A percentile compares a stretch with the other conserved stretches of the same genome.
phyloP scores from a whole-genome alignment of 2,329 filamentous ascomycete species.

The Endocalyx cinctus region DNA sequence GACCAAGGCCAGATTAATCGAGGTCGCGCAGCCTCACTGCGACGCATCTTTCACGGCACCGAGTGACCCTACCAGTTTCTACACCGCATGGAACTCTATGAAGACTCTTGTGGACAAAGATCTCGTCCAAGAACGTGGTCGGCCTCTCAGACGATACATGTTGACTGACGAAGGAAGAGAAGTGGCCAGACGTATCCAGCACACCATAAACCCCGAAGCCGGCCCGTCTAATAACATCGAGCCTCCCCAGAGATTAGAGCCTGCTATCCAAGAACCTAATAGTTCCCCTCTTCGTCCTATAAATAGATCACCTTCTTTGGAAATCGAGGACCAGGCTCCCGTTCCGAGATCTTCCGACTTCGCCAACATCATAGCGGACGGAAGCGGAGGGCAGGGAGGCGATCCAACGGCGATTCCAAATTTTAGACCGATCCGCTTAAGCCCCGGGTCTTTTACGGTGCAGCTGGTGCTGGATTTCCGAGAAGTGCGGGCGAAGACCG shows the following conservation, averaged over 20 bases:
- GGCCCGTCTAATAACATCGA: slow-evolving; percentile 10
- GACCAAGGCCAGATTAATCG: slow-evolving; percentile 64
- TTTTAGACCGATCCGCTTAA: slow-evolving; percentile 57
- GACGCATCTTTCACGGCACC: slow-evolving; percentile 69
- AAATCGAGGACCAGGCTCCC: slow-evolving; percentile 15
- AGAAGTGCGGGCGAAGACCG: slow-evolving; percentile 67
- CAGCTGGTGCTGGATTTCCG: slow-evolving; percentile 70
- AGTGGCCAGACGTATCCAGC: slow-evolving; percentile 60
- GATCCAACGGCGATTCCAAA: slow-evolving; percentile 36
- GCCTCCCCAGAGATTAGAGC: slow-evolving; percentile 10
- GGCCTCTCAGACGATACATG: slow-evolving; percentile 62
- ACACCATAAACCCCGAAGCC: slow-evolving; percentile 30
- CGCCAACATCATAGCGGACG: slow-evolving; percentile 37
- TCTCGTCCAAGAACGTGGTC: slow-evolving; percentile 65
- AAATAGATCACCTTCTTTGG: slow-evolving; percentile 15
- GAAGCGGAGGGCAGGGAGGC: slow-evolving; percentile 18
- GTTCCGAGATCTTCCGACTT: slow-evolving; percentile 21
- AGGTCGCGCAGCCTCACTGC: slow-evolving; percentile 65
- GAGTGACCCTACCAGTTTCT: slow-evolving; percentile 62
- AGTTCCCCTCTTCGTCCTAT: slow-evolving; percentile 5
- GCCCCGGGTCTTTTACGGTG: slow-evolving; percentile 64
- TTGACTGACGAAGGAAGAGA: slow-evolving; percentile 78
- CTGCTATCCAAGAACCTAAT: slow-evolving; percentile 7
- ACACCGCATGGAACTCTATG: slow-evolving; percentile 81
- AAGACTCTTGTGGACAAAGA: slow-evolving; percentile 71